Percentiles rank a stretch among this genome's conserved stretches.
phyloP scores from a whole-genome alignment of 805 yeast genomes.

The Kodamaea laetipori region DNA sequence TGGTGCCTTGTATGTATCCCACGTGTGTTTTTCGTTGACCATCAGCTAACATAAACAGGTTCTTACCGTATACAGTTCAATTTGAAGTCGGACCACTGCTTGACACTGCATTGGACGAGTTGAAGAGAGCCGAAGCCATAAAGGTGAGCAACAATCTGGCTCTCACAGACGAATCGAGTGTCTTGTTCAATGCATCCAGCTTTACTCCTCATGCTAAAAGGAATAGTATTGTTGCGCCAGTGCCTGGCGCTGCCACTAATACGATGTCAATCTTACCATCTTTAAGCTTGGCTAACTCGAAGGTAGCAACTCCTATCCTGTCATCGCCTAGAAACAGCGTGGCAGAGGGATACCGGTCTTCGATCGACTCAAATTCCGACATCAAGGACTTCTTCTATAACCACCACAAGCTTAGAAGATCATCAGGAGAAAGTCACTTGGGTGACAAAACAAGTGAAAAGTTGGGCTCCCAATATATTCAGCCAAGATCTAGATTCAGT shows the following conservation, averaged over 20 bases:
- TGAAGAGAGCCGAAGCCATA: slow-evolving; percentile 12
- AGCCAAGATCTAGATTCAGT: slow-evolving; percentile 46
- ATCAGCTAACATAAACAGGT: slow-evolving; percentile 40
- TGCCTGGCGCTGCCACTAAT: neutral
- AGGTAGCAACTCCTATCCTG: slow-evolving; percentile 20
- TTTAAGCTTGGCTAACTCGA: slow-evolving; percentile 39
- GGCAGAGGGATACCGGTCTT: slow-evolving; percentile 8
- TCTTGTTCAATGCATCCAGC: slow-evolving; percentile 12
- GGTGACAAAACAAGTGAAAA: slow-evolving; percentile 28
- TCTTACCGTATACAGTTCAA: slow-evolving; percentile 76
- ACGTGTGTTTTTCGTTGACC: neutral
- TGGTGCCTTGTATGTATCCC: slow-evolving; percentile 56
- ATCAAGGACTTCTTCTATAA: slow-evolving; percentile 56
- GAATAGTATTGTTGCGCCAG: neutral
- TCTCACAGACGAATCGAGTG: slow-evolving; percentile 14
- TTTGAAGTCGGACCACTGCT: slow-evolving; percentile 42
- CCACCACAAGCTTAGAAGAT: slow-evolving; percentile 16
- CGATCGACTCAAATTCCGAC: slow-evolving; percentile 44
- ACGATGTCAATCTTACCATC: slow-evolving; percentile 36
- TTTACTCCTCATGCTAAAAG: slow-evolving; percentile 7
- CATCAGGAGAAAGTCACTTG: slow-evolving; percentile 9
- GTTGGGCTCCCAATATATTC: slow-evolving; percentile 38
- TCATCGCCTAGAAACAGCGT: slow-evolving; percentile 16
- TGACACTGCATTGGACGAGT: slow-evolving; percentile 5
- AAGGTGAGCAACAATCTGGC: slow-evolving; percentile 6